Base-by-base conservation (phyloP, 2,329 filamentous ascomycete species). In the Trichoderma harzianum region DNA sequence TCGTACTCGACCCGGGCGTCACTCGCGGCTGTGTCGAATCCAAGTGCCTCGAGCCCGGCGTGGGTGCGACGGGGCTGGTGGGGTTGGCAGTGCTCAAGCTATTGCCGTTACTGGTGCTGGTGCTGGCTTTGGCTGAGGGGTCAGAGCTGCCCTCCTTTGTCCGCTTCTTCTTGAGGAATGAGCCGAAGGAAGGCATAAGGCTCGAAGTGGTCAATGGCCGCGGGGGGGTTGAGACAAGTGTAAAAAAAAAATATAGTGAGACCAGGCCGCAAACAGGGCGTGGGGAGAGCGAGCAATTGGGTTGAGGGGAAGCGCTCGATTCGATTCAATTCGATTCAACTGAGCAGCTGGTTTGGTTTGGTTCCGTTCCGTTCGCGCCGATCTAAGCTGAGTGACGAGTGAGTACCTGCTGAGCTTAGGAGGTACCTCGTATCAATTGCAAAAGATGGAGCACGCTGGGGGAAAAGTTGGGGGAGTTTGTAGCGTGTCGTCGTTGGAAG, bases 121-220 rank as follows among this genome's bases (percentile, higher is more conserved):
- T 28, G 28, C 32, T 60, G 32, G 39, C 47, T 55, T 66, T 68
- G 76, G 87, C 86, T 78, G 90, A 89, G 77, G 87, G 88, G 81
- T 93, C 90, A 81, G 89, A 87, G 80, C 91, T 89, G 80, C 90
- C 92, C 86, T 98, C 94, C 90, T 94, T 97, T 85, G 94, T 97
- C 89, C 94, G 92, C 89, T 97, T 97, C 90, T 97, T 98, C 89
- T 98, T 98, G 82, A 98, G 90, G 81, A 98, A 94, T 83, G 94
- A 93, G 86, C 93, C 94, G 87, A 98, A 89, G 83, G 90, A 93
- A 91, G 95, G 96, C 96, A 99, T 98, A 80, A 79, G 82, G 74
- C 70, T 69, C 21, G 57, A 60, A 1, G 47, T 73, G 65, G 57
- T 47, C 34, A 36, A 72, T 68, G 24, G 34, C 26, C 8, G 39